Evolutionary conservation across 345 rosid species (phyloP).

Genomic region (Crucihimalaya himalaica): DNA sequence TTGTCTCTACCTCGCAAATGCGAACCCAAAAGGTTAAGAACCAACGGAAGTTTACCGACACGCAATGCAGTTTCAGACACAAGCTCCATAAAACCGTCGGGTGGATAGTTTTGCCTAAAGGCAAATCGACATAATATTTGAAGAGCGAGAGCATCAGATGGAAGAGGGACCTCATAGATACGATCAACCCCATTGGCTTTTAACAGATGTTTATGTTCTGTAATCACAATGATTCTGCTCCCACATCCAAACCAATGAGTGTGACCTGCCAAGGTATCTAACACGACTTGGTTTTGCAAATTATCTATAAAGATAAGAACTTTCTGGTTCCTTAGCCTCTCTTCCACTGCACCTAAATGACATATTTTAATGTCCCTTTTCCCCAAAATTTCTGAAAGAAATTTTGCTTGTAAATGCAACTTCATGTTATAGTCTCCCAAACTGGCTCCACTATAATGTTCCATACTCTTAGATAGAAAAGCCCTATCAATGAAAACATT

Average conservation of each 20-base stretch:
- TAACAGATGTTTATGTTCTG: constrained; percentile 41
- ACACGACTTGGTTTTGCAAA: constrained; percentile 42
- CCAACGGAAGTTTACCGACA: constrained; percentile 1
- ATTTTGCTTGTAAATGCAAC: background rate
- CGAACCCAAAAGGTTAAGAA: too few relatives aligned
- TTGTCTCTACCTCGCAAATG: too few relatives aligned
- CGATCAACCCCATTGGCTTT: background rate
- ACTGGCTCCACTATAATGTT: too few relatives aligned
- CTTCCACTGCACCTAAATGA: background rate
- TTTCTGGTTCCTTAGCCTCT: background rate
- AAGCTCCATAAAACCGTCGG: background rate
- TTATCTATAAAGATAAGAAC: constrained; percentile 53
- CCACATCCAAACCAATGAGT: constrained; percentile 47
- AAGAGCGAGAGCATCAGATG: constrained; percentile 5
- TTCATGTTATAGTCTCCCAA: background rate
- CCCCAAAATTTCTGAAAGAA: background rate
- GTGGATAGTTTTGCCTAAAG: constrained; percentile 10
- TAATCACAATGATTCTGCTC: constrained; percentile 52
- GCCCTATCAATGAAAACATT: background rate
- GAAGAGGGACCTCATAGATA: background rate
- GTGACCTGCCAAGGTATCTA: constrained; percentile 45
- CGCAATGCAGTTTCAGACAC: background rate
- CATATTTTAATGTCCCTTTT: constrained; percentile 2
- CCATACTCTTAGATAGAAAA: background rate
- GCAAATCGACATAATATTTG: constrained; percentile 12